Base-by-base conservation (phyloP, 176 grass and related monocot genomes). In the Pharus latifolius region DNA sequence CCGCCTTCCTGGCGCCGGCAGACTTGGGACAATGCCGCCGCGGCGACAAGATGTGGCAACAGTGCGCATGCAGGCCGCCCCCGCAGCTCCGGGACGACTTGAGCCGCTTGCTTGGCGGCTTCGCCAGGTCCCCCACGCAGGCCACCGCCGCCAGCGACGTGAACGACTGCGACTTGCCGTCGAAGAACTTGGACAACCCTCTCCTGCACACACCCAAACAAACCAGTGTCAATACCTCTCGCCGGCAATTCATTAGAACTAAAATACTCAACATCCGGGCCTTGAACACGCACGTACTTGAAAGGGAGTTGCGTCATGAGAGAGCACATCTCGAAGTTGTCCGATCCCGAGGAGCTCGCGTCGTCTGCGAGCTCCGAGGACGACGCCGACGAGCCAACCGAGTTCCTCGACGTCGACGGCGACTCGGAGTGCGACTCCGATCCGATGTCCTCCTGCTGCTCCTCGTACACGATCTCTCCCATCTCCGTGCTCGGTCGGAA, bases 141-240 rank as follows among this genome's bases (percentile, higher is more conserved):
- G 24, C 75, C 2, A 76, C 88, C 28, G 81, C 81, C 23, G 75
- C 76, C 10, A 91, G 66, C 62, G 84, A 91, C 17, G 80, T 81
- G 53, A 91, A 91, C 31, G 88, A 91, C 76, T 87, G 84, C 33
- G 84, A 91, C 78, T 78, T 91, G 59, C 88, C 88, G 84, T 87
- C 65, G 65, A 91, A 91, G 83, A 91, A 91, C 45, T 59, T 43
- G 10, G 88, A 91, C 44, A 91, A 41, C 8, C 88, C 76, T 19
- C 84, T 56, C 83, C 77, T 86, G 68, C 28, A 46, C 49, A 28
- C 17, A 9, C 46, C 14, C 3, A 60, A 75, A 5, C 50, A 56
- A 5, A 46, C 23, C 58, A 11, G 3, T 31, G 35, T 67, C 49
- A 53, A 56, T 7, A 33, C 60, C 24, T 9, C 23, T 67, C 43